Evolutionary conservation across 345 rosid species (phyloP).

Genomic region (Arabidopsis thaliana): DNA sequence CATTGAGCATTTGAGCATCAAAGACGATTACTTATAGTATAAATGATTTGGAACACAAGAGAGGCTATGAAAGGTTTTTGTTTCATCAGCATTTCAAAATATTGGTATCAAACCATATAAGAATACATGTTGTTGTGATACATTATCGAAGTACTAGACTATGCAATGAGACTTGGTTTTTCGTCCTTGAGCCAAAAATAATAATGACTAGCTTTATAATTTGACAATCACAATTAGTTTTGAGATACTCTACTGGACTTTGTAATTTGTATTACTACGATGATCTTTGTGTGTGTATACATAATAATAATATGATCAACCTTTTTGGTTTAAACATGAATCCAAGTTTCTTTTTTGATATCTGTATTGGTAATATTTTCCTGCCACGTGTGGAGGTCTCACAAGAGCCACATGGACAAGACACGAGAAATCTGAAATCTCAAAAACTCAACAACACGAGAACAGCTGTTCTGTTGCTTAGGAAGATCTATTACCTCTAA

Average conservation of each 20-base stretch:
- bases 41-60: constrained; percentile 7
- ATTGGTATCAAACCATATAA: neutral
- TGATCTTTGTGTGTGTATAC: neutral
- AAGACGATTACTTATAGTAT: constrained; percentile 41
- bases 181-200: constrained; percentile 1
- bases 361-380: neutral
- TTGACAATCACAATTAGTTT: neutral
- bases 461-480: constrained; percentile 34
- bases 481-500: constrained; percentile 19
- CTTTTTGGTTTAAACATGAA: neutral
- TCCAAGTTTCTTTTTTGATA: constrained; percentile 4
- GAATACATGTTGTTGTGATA: neutral
- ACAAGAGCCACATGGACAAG: constrained; percentile 31
- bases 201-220: neutral
- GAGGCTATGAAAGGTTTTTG: neutral
- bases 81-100: neutral
- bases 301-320: neutral
- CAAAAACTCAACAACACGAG: constrained; percentile 25
- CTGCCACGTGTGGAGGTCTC: constrained; percentile 17
- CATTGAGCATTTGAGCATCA: constrained; percentile 47
- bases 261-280: neutral
- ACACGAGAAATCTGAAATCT: constrained; percentile 41
- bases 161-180: neutral
- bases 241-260: neutral
- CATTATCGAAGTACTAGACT: neutral